Base-by-base conservation (phyloP, 2,329 filamentous ascomycete genomes). In the Trichoderma sp. region DNA sequence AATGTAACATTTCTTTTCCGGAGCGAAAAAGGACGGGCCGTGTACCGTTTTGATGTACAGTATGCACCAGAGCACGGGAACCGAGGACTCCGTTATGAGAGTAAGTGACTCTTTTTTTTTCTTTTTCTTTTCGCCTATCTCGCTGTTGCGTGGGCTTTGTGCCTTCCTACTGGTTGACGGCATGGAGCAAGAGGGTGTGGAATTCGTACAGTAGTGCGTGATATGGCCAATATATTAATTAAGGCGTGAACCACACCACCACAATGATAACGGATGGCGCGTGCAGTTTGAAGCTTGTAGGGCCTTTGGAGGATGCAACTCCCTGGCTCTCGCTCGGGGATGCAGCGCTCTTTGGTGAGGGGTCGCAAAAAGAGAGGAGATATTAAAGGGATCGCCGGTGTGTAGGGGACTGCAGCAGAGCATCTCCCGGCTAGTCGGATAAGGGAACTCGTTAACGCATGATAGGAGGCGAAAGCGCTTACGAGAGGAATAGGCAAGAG, bases 1-100 rank as follows among this genome's bases (percentile, higher is more conserved):
- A 53, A 68, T 68, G 67, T 68, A 68, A 68, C 67, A 68, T 68
- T 57, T 65, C 62, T 43, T 49, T 49, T 43, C 16, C 24, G 16
- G 21, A 56, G 49, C 43, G 19, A 47, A 10, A 47, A 3, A 47
- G 7, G 16, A 33, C 16, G 29, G 19, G 29, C 33, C 13, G 13
- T 35, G 33, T 40, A 35, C 27, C 49, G 49, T 53, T 21, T 24
- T 24, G 53, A 56, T 14, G 37, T 19, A 29, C 5, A 19, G 13
- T 19, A 47, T 10, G 40, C 10, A 47, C 40, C 14, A 47, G 40
- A 47, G 19, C 11, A 21, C 47, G 47, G 29, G 8, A 13, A 37
- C 55, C 55, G 55, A 58, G 55, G 29, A 37, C 33, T 58, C 55
- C 55, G 19, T 37, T 49, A 49, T 49, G 19, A 35, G 53, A 37